Evolutionary conservation across 2,329 filamentous ascomycete genomes (phyloP).

Genomic region (Talaromyces sp.): DNA sequence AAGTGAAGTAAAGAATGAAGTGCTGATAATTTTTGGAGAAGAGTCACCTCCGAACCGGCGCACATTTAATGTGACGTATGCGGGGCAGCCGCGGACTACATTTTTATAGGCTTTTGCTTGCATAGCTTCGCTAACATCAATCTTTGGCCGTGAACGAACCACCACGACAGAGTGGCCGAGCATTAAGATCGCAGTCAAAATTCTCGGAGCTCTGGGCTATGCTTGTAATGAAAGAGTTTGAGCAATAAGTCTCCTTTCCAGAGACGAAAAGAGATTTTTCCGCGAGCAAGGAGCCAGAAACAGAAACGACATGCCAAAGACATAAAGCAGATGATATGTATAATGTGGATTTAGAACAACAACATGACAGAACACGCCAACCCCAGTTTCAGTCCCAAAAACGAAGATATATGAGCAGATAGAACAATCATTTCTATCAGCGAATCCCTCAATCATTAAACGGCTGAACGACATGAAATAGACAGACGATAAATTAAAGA

Average conservation of each 20-base stretch:
- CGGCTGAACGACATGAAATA: slow-evolving; percentile 19
- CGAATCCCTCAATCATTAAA: slow-evolving; percentile 19
- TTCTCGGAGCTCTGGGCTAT: background rate
- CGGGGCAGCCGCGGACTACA: slow-evolving; percentile 18
- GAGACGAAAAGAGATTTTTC: background rate
- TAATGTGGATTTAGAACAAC: background rate
- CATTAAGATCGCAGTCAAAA: background rate
- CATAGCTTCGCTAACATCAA: too few relatives aligned
- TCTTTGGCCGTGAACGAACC: background rate
- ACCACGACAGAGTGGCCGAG: too few relatives aligned
- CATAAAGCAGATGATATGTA: slow-evolving; percentile 7
- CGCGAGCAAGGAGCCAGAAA: too few relatives aligned
- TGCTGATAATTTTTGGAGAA: background rate
- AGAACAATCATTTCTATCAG: slow-evolving; percentile 17
- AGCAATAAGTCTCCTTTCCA: background rate
- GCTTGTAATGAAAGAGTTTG: background rate
- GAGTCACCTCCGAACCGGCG: background rate
- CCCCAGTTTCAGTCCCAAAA: slow-evolving; percentile 16
- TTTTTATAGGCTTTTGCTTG: slow-evolving; percentile 5
- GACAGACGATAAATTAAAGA: slow-evolving; percentile 45
- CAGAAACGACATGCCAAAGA: background rate
- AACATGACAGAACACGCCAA: slow-evolving; percentile 14
- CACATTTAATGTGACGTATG: slow-evolving; percentile 24
- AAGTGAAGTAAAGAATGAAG: background rate
- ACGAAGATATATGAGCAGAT: slow-evolving; percentile 15